phyloP scores from a whole-genome alignment of 1,284 basidiomycete species.

The Cryptococcus sp. region DNA sequence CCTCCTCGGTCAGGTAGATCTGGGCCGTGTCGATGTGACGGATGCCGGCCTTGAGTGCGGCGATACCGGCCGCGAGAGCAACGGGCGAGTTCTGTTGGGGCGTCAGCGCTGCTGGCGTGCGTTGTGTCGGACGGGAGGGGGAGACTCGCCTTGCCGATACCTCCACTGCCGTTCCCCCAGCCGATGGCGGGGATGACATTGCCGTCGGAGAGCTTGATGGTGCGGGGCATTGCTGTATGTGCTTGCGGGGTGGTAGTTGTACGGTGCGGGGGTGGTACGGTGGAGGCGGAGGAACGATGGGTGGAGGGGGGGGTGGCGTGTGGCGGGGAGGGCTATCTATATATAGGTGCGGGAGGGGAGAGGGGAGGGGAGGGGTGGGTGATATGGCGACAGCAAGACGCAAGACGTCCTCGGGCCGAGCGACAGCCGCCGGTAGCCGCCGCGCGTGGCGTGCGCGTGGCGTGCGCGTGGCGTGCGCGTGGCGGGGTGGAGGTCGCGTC shows the following conservation, averaged over 20 bases:
- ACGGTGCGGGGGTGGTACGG: too few relatives aligned
- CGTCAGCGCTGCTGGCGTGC: too few relatives aligned
- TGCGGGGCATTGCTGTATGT: slow-evolving; percentile 20
- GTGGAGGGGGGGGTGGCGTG: background rate
- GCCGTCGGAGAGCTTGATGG: slow-evolving; percentile 35
- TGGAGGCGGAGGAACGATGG: background rate
- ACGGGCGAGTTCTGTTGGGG: background rate
- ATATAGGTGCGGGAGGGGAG: background rate
- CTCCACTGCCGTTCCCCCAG: slow-evolving; percentile 21
- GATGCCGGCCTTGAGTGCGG: slow-evolving; percentile 43
- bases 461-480: too few relatives aligned
- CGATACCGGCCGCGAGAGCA: slow-evolving; percentile 5
- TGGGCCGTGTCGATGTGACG: slow-evolving; percentile 46
- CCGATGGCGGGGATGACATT: slow-evolving; percentile 38
- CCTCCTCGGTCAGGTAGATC: slow-evolving; percentile 47
- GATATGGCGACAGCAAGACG: background rate
- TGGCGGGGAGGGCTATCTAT: background rate
- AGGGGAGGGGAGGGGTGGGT: background rate
- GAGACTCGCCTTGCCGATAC: background rate
- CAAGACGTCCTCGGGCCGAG: background rate
- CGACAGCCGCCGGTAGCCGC: too few relatives aligned
- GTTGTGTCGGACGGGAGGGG: too few relatives aligned
- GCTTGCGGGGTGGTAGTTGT: background rate
- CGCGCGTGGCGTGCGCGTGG: too few relatives aligned
- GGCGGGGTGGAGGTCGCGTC: too few relatives aligned